Evolutionary conservation across 1,139 yeast species (phyloP).

Genomic region (Suhomyces guaymorum): DNA sequence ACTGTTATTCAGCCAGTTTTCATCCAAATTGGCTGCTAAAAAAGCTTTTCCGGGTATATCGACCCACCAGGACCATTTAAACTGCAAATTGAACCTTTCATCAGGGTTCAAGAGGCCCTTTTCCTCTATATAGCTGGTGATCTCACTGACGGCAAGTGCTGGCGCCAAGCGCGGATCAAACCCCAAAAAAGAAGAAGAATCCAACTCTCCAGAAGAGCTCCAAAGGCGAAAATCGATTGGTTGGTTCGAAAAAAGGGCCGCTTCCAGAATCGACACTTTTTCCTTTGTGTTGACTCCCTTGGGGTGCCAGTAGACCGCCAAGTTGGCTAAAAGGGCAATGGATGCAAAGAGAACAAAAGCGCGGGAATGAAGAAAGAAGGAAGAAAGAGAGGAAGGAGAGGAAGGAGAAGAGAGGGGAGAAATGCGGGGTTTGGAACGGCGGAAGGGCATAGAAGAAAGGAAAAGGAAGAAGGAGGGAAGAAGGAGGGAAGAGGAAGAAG

Average conservation of each 20-base stretch:
- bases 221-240: neutral
- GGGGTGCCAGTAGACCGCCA: neutral
- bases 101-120: neutral
- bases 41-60: slow-evolving; percentile 7
- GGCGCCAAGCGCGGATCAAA: slow-evolving; percentile 23
- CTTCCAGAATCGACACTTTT: slow-evolving; percentile 1
- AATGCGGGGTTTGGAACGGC: too few relatives aligned
- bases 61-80: slow-evolving; percentile 21
- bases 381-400: too few relatives aligned
- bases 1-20: neutral
- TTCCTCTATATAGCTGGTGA: slow-evolving; percentile 6
- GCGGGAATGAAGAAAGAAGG: too few relatives aligned
- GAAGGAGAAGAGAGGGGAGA: too few relatives aligned
- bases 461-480: too few relatives aligned
- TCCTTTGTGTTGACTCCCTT: neutral
- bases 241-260: neutral
- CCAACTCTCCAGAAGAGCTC: too few relatives aligned
- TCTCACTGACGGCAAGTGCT: slow-evolving; percentile 16
- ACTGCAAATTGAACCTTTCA: slow-evolving; percentile 17
- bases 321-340: slow-evolving; percentile 2
- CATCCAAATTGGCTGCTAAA: neutral
- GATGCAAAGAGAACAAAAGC: neutral
- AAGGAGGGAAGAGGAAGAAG: too few relatives aligned
- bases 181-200: too few relatives aligned
- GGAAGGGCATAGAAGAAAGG: too few relatives aligned